Percentiles rank a stretch among this genome's conserved stretches.
These are phyloP conservation scores for Lasiodiplodia theobromae DNA, from an alignment of 2,329 filamentous ascomycete species.

Conservation along the genomic window DNA sequence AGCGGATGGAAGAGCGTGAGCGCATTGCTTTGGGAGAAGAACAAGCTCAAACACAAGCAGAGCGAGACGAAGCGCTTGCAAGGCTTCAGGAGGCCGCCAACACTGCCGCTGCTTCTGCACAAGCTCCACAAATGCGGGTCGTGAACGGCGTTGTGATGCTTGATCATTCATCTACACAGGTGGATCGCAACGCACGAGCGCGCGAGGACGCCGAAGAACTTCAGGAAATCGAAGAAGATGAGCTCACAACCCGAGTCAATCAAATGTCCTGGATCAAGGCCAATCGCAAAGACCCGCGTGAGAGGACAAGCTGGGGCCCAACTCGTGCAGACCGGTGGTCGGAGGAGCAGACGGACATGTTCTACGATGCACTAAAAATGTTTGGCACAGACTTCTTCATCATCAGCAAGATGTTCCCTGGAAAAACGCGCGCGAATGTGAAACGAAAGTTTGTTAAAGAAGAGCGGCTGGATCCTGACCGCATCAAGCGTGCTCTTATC, in stretches of 20 bases:
- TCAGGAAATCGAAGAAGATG: slow-evolving; percentile 76
- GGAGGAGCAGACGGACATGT: slow-evolving; percentile 73
- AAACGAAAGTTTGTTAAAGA: slow-evolving; percentile 86
- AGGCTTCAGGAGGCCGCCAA: slow-evolving; percentile 33
- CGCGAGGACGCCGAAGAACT: slow-evolving; percentile 60
- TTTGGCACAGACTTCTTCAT: slow-evolving; percentile 86
- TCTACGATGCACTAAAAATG: slow-evolving; percentile 76
- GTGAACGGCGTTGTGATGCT: slow-evolving; percentile 77
- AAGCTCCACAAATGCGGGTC: slow-evolving; percentile 66
- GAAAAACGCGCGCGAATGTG: slow-evolving; percentile 74
- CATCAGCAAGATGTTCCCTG: slow-evolving; percentile 77
- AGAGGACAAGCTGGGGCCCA: slow-evolving; percentile 46
- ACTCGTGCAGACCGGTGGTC: slow-evolving; percentile 61
- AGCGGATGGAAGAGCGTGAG: slow-evolving; percentile 48
- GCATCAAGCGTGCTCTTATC: slow-evolving; percentile 69
- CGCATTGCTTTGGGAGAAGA: slow-evolving; percentile 30
- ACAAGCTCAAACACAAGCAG: slow-evolving; percentile 27
- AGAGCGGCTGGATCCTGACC: slow-evolving; percentile 69
- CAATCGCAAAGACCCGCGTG: slow-evolving; percentile 56
- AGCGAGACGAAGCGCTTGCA: slow-evolving; percentile 36
- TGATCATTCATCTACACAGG: slow-evolving; percentile 70
- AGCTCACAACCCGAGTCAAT: slow-evolving; percentile 76
- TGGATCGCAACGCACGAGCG: slow-evolving; percentile 72
- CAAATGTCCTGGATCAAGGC: slow-evolving; percentile 72
- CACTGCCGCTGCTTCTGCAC: slow-evolving; percentile 34